Evolutionary conservation across 2,329 filamentous ascomycete species (phyloP).

Genomic region (Drechslerella dactyloides): DNA sequence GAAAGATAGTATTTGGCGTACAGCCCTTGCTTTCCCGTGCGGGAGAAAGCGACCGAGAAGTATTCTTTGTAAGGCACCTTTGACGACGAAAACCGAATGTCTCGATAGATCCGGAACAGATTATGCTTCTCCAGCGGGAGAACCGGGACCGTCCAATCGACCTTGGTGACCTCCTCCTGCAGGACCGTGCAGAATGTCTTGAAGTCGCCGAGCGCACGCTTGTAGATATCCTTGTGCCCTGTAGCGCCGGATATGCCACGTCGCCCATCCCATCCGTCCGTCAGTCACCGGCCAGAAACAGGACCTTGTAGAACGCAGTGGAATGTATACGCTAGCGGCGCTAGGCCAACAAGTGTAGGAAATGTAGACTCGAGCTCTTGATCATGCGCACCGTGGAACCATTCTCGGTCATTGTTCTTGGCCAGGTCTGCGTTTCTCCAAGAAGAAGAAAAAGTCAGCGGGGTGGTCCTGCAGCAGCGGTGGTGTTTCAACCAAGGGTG

Average conservation of each 20-base stretch:
- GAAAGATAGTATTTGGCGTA: slow-evolving; percentile 91
- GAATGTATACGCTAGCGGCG: neutral
- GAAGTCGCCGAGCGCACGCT: slow-evolving; percentile 79
- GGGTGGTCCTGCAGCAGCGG: neutral
- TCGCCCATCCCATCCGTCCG: neutral
- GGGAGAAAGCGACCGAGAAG: slow-evolving; percentile 64
- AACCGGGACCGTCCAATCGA: slow-evolving; percentile 82
- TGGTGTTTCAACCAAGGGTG: neutral
- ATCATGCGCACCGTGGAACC: slow-evolving; percentile 64
- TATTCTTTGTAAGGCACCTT: slow-evolving; percentile 47
- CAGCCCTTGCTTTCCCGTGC: slow-evolving; percentile 83
- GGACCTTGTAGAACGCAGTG: neutral
- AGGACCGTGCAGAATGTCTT: slow-evolving; percentile 76
- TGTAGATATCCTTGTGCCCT: slow-evolving; percentile 82
- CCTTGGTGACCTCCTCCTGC: slow-evolving; percentile 71
- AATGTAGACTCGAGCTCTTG: slow-evolving; percentile 51
- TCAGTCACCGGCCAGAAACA: slow-evolving; percentile 14
- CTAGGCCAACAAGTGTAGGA: too few species aligned
- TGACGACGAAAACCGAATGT: slow-evolving; percentile 70
- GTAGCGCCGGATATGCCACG: slow-evolving; percentile 5
- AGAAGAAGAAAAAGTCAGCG: too few species aligned
- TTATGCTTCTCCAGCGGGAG: slow-evolving; percentile 79
- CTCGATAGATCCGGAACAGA: slow-evolving; percentile 84
- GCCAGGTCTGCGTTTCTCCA: slow-evolving; percentile 63
- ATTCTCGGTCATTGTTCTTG: slow-evolving; percentile 66